A percentile compares a stretch with the other conserved stretches of the same genome.
These are phyloP conservation scores for Populus hybrid DNA, from an alignment of 441 rosid genomes.

Conservation along the genomic window DNA sequence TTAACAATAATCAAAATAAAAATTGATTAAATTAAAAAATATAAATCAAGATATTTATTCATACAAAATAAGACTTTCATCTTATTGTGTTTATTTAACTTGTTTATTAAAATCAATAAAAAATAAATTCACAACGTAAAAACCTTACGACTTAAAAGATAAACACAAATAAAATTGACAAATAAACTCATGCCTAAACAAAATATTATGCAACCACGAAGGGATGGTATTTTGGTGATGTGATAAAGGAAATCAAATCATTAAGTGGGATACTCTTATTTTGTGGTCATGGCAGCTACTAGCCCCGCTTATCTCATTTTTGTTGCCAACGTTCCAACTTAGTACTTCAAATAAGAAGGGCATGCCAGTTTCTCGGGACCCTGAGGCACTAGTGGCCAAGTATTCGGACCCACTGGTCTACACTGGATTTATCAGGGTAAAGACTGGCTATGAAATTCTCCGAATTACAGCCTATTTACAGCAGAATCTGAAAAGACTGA, in stretches of 20 bases:
- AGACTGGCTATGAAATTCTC: slow-evolving; percentile 92
- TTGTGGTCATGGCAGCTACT: slow-evolving; percentile 40
- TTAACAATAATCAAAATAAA: too few species aligned
- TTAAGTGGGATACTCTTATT: not conserved
- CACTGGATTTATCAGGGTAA: slow-evolving; percentile 63
- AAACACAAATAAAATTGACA: too few species aligned
- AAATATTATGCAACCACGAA: too few species aligned
- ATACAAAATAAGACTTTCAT: too few species aligned
- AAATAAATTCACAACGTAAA: too few species aligned
- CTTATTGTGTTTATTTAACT: too few species aligned
- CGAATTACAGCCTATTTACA: slow-evolving; percentile 54
- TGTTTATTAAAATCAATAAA: too few species aligned
- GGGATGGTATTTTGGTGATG: not conserved
- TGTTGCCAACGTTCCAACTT: slow-evolving; percentile 63
- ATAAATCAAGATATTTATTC: too few species aligned
- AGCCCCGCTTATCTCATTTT: slow-evolving; percentile 64
- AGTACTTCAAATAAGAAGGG: slow-evolving; percentile 72
- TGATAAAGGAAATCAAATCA: not conserved
- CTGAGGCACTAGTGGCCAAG: slow-evolving; percentile 66
- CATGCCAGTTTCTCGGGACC: slow-evolving; percentile 70
- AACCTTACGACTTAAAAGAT: too few species aligned
- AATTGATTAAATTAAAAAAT: too few species aligned
- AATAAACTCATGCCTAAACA: too few species aligned
- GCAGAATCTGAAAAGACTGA: slow-evolving; percentile 50
- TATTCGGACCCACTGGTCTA: slow-evolving; percentile 87